Evolutionary conservation across 129 eudicot genomes (phyloP), one percentile per base, ranked within the genome.

Genomic region (Glebionis coronaria): DNA sequence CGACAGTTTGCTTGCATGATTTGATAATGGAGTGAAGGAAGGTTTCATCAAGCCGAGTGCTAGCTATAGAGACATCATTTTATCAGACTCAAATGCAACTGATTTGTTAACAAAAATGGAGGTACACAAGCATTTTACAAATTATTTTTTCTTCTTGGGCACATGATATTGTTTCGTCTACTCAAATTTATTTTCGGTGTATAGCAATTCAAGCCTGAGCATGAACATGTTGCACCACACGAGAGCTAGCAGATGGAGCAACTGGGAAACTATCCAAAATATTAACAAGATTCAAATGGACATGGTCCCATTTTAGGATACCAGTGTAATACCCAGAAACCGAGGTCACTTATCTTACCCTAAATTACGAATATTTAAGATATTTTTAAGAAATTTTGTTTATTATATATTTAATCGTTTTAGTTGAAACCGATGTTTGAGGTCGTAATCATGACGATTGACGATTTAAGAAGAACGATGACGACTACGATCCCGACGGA

Each of bases 1-100:
- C 71, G 69, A 88, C 78, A 63, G 65, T 62, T 84, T 92, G 87
- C 95, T 92, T 19, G 84, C 86, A 44, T 77, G 88, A 71, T 92
- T 92, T 71, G 98, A 92, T 77, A 92, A 81, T 25, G 98, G 98
- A 57, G 98, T 92, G 12, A 81, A 92, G 54, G 98, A 92, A 92
- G 98, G 98, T 54, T 92, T 92, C 78, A 92, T 92, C 56, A 88
- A 83, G 78, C 90, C 85, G 35, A 49, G 71, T 73, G 96, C 91
- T n/a, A n/a, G n/a, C n/a, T n/a, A n/a, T 68, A 81, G 98, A 53
- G 69, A 78, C 70, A 92, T 92, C 38, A 87, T 92, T 62, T 58
- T 92, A 66, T 86, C 98, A 2, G 96, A 96, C 66, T 76, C 91
- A 28, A 88, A 84, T 61, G 95, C 96, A 70, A 44, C 55, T 18